Base-by-base conservation (phyloP, 176 grass and related monocot species). In the Areca catechu region DNA sequence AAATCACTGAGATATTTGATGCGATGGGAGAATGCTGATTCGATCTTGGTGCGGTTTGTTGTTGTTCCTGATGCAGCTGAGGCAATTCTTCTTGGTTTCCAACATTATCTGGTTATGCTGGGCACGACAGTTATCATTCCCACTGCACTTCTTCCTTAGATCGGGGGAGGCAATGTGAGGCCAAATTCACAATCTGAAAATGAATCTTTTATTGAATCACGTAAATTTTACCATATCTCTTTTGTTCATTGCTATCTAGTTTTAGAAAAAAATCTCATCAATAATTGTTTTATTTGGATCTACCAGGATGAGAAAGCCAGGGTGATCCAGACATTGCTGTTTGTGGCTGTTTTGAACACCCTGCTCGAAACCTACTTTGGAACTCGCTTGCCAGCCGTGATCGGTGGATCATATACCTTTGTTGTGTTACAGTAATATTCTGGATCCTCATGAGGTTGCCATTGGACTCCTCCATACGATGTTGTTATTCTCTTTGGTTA, bases 291-390 rank as follows among this genome's bases (percentile, higher is more conserved):
- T 55, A 55, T 3, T 43, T 43, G 9, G 7, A 14, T 14, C 34
- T 14, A 10, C 34, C 72, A 98, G 94, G 76, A 89, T 9, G 94
- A 98, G 50, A 98, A 98, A 76, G 88, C 88, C 4, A 74, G 29
- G 53, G 94, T 98, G 3, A 79, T 98, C 60, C 94, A 98, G 66
- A 92, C 88, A n/a, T 62, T 98, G 51, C 27, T 98, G 71, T 93
- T 98, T 27, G 88, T 98, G 7, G 76, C 94, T 37, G 94, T 88
- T n/a, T 92, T 92, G 59, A 98, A 98, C 79, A 98, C 94, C 53
- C 67, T 98, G 9, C 72, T 90, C 15, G 88, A 98, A 43, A 92
- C 88, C 18, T 83, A 80, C 20, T 85, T 98, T 12, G 94, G 94
- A 12, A 89, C 88, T 21, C 84, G 88, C 7, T 78, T 98, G 60